phyloP scores from a whole-genome alignment of 1,139 yeast genomes.

The Pichia cactophila region DNA sequence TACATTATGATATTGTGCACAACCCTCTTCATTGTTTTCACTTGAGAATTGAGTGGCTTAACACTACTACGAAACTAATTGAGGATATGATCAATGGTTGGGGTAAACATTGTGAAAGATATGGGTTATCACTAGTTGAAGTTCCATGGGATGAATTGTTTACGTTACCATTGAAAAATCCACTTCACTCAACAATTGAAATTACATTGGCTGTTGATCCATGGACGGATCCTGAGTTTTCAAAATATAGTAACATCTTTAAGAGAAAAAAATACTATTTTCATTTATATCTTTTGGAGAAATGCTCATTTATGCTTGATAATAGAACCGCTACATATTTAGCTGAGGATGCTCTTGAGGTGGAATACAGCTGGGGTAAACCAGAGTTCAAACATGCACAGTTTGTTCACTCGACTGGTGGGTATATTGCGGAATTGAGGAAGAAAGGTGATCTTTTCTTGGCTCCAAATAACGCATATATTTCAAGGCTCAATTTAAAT shows the following conservation, averaged over 20 bases:
- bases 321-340: constrained; percentile 66
- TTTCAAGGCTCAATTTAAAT: constrained; percentile 48
- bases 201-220: constrained; percentile 61
- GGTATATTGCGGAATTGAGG: constrained; percentile 80
- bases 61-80: constrained; percentile 78
- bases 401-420: constrained; percentile 83
- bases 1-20: constrained; percentile 87
- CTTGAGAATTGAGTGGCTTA: constrained; percentile 85
- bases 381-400: constrained; percentile 80
- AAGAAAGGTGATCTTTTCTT: constrained; percentile 74
- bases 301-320: constrained; percentile 72
- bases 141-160: constrained; percentile 88
- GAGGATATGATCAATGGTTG: constrained; percentile 82
- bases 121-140: constrained; percentile 83
- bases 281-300: constrained; percentile 54
- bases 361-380: constrained; percentile 85
- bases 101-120: constrained; percentile 76
- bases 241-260: constrained; percentile 33
- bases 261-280: constrained; percentile 41
- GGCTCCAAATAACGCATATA: constrained; percentile 74
- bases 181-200: constrained; percentile 81
- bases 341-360: constrained; percentile 45
- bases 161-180: constrained; percentile 66
- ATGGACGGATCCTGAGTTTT: constrained; percentile 53
- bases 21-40: constrained; percentile 96